Percentiles rank a stretch among this genome's conserved stretches.
Evolutionary conservation across 495 filamentous ascomycete genomes (phyloP).

Genomic region (Durotheca rogersii): DNA sequence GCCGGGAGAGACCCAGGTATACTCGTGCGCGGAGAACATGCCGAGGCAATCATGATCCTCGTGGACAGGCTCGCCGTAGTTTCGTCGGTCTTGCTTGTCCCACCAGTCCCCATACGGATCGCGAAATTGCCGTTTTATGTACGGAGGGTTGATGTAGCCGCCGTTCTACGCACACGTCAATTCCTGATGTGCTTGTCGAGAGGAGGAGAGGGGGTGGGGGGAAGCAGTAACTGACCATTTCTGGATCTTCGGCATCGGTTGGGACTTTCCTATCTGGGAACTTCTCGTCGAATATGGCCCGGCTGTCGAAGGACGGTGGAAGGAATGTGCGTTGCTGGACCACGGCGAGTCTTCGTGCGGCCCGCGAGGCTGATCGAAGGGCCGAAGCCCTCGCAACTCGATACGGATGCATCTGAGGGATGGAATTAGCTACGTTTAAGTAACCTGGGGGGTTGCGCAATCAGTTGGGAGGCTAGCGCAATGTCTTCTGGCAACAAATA

Average conservation of each 20-base stretch:
- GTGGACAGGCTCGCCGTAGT: conserved; percentile 93
- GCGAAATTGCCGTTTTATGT: conserved; percentile 79
- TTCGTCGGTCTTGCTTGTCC: conserved; percentile 95
- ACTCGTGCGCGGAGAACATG: conserved; percentile 85
- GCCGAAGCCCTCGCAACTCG: conserved; percentile 56
- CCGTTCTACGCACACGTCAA: conserved; percentile 65
- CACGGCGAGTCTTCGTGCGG: conserved; percentile 47
- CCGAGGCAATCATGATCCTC: conserved; percentile 96
- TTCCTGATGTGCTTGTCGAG: too few relatives aligned
- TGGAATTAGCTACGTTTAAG: neutral
- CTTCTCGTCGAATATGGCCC: conserved; percentile 49
- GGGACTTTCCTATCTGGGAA: conserved; percentile 50
- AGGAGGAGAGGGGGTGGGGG: too few relatives aligned
- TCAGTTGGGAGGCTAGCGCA: conserved; percentile 24
- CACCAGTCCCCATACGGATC: conserved; percentile 95
- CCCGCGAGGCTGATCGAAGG: conserved; percentile 52
- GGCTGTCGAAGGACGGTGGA: conserved; percentile 44
- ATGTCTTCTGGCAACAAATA: too few relatives aligned
- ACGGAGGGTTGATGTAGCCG: conserved; percentile 85
- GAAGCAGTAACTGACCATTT: conserved; percentile 73
- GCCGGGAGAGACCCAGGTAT: conserved; percentile 74
- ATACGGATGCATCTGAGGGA: conserved; percentile 64
- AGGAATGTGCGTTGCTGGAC: conserved; percentile 53
- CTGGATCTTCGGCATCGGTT: conserved; percentile 69
- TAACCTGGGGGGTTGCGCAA: neutral